A percentile compares a stretch with the other conserved stretches of the same genome.
phyloP scores from a whole-genome alignment of 2,329 filamentous ascomycete genomes.

The Scedosporium aurantiacum region DNA sequence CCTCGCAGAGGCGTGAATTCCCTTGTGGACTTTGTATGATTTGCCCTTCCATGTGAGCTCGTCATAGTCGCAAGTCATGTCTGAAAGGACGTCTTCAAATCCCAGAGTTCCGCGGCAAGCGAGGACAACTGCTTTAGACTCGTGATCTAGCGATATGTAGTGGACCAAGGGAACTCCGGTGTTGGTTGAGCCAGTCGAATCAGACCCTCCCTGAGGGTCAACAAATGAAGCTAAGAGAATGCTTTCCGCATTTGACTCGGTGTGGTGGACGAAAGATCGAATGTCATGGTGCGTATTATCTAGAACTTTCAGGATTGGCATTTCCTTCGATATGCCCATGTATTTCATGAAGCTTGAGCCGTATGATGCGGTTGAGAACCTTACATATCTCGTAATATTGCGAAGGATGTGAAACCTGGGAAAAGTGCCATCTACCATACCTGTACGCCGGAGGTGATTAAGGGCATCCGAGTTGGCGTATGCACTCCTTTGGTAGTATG shows the following conservation, averaged over 20 bases:
- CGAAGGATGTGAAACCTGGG: conserved; percentile 47
- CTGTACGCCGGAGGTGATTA: conserved; percentile 36
- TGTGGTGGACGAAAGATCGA: conserved; percentile 53
- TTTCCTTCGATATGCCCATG: conserved; percentile 46
- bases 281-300: conserved; percentile 48
- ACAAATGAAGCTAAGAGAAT: conserved; percentile 61
- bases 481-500: conserved; percentile 35
- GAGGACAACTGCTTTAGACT: conserved; percentile 61
- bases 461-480: conserved; percentile 38
- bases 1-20: conserved; percentile 60
- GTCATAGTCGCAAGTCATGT: conserved; percentile 66
- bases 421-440: conserved; percentile 46
- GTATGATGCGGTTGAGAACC: conserved; percentile 56
- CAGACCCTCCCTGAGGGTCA: conserved; percentile 56
- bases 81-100: conserved; percentile 62
- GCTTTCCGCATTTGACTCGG: conserved; percentile 43
- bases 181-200: conserved; percentile 51
- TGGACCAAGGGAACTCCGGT: conserved; percentile 61
- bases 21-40: conserved; percentile 61
- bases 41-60: conserved; percentile 52
- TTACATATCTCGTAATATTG: conserved; percentile 54
- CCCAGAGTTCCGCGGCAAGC: conserved; percentile 62
- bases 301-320: conserved; percentile 25
- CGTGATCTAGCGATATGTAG: conserved; percentile 61
- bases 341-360: conserved; percentile 52